Evolutionary conservation across 1,284 basidiomycete genomes (phyloP), one percentile per base, ranked within the genome.

Genomic region (Cutaneotrichosporon sp.): DNA sequence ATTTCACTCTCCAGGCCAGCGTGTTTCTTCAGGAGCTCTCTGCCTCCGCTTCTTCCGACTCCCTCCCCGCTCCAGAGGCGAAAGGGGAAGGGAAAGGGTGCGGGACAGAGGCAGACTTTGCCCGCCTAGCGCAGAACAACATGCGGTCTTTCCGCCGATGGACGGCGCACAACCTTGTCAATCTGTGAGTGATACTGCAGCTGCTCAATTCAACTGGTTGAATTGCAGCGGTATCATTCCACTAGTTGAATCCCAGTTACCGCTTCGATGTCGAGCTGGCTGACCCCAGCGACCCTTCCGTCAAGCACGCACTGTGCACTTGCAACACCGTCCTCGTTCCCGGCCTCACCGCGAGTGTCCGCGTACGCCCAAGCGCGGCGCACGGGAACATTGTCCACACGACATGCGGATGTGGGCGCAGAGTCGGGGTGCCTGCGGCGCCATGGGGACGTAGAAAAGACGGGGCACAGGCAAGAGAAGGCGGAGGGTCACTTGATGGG

Each of bases 271-370:
- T 26, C 26, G 26, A 5, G 5, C 18, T 13, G 9, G 55, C 65
- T 67, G 60, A 67, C 59, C 16, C 14, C 61, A 80, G 78, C 22
- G 78, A 80, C 61, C 75, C 76, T 6, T 66, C 70, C 0, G 42
- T 77, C 32, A 80, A 80, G 65, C 65, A 73, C 18, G 58, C 69
- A 0, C 58, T 77, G 22, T 80, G 78, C 65, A 47, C 31, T 8
- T 80, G 78, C 69, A 64, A 65, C 13, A 73, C 78, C 1, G 69
- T 78, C 2, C 69, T 78, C 2, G 67, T 80, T 11, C 77, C 77
- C 7, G 78, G 78, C 4, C 56, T 78, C 36, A 78, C 76, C 1
- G 64, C 66, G 34, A 65, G 71, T 5, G 66, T 77, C 6, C 69
- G 77, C 18, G 72, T 76, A 18, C 60, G 52, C 10, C 51, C 38